Evolutionary conservation across 1,284 basidiomycete genomes (phyloP), one percentile per base, ranked within the genome.

Genomic region (Trametes hirsuta): DNA sequence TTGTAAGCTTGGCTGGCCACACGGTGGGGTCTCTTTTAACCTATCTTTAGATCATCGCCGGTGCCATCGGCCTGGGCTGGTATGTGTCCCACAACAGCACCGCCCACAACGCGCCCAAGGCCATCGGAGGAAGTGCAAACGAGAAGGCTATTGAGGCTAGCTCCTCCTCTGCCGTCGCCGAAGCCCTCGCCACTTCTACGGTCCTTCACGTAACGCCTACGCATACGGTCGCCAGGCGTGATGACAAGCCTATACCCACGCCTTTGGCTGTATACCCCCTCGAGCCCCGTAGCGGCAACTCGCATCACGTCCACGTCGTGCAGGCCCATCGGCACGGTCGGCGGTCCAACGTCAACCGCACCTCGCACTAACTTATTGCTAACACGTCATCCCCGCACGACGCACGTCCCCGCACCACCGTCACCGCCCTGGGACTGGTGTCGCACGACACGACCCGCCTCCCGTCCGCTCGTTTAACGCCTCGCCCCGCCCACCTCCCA

Each of bases 91-190:
- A 86, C 65, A 82, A 81, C 49, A 74, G 70, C 61, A 66, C 73
- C 2, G 68, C 74, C 36, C 78, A 86, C 66, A 75, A 79, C 41
- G 74, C 72, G 4, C 90, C 90, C 2, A 84, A 75, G 9, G 83
- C 83, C 4, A 72, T 93, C 51, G 91, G 90, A 37, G 90, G 90
- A 14, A 82, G 80, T 55, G 87, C 82, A n/a, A 75, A 82, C 55
- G 80, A 89, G 64, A 72, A 74, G 6, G 44, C 67, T 45, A 55
- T 67, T 18, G 55, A 61, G 5, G 24, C 66, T 15, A 55, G 70
- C 25, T 49, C 68, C 9, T 62, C 62, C 11, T 47, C 59, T n/a
- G 60, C 46, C n/a, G 53, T 58, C n/a, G 64, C 46, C 3, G 67
- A 37, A 53, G 40, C 51, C 22, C 3, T 63, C 36, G 45, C 47